Conservation (phyloP, 371 early-diverging fungal species). For the Blastocladiella emersonii region DNA sequence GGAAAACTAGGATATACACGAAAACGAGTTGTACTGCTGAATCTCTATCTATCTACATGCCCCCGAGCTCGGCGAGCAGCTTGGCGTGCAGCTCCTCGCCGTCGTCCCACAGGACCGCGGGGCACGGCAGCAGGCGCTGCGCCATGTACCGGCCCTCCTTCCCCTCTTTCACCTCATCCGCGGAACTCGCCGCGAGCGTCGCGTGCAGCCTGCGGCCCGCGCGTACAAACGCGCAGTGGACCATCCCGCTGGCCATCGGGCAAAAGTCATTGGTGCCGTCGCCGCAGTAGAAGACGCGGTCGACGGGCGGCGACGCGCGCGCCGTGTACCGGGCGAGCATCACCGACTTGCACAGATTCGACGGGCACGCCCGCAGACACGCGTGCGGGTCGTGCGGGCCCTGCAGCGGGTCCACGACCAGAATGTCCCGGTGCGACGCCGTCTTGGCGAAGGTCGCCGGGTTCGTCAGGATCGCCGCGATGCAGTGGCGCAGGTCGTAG, state of each 20-base stretch:
- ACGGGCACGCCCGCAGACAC: not conserved
- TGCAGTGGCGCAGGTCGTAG: not conserved
- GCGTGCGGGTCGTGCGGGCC: not conserved
- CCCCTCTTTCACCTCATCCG: no score
- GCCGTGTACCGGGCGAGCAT: not conserved
- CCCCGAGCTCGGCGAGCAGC: no score
- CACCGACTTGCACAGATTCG: not conserved
- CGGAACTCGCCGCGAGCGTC: not conserved
- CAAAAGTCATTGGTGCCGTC: constrained; percentile 8
- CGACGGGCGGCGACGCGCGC: not conserved
- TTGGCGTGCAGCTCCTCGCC: no score
- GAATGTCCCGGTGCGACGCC: not conserved
- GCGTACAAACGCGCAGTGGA: not conserved
- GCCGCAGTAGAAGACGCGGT: constrained; percentile 5
- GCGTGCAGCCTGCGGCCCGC: not conserved
- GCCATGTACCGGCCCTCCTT: no score
- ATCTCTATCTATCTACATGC: no score
- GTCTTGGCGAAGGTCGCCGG: not conserved
- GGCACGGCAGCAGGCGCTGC: no score
- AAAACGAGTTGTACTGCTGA: no score
- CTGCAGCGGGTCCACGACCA: not conserved
- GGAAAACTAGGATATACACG: no score
- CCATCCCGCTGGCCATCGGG: not conserved
- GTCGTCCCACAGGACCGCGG: no score
- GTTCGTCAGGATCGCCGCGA: not conserved